Evolutionary conservation across 2,329 filamentous ascomycete genomes (phyloP), one percentile per base, ranked within the genome.

Genomic region (Fusarium haematococcum): DNA sequence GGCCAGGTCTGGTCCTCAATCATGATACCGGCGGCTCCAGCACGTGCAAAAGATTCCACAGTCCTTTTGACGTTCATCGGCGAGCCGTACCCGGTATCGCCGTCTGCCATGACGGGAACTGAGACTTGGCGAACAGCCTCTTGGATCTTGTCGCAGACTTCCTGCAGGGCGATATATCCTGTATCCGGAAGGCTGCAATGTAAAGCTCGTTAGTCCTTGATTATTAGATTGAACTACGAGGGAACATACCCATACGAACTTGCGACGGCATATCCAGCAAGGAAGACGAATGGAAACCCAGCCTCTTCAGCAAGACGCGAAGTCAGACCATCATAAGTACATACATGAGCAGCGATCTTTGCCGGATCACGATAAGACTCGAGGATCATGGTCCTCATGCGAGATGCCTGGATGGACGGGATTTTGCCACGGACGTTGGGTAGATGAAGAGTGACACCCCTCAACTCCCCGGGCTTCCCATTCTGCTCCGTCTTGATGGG

Each of bases 191-290:
- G 25, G 6, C 39, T 43, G 9, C 5, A 20, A 20, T 5, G 1
- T 3, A 6, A 3, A 5, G 6, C 10, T 3, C 3, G n/a, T 43
- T 5, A 20, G 37, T n/a, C 4, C 11, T 6, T 10, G 18, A 1
- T 5, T 4, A 10, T 5, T 14, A 5, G 6, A 14, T 2, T 14
- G 13, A 33, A 16, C 2, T 7, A 14, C 20, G 20, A 20, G 33
- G 14, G 6, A 16, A 4, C 39, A 20, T 20, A 43, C 25, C 45
- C 45, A 14, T 50, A 30, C 3, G 25, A 27, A 18, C 45, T 50
- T 3, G 45, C 45, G 7, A 50, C 25, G 7, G 45, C 45, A n/a
- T 50, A 50, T 50, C 45, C 45, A 30, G 45, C 23, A 10, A 50
- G 45, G 45, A 30, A 50, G 3, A 50, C 14, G 8, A 50, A 50